Evolutionary conservation across 306 rosid species (phyloP), one percentile per base, ranked within the genome.

Genomic region (Fagus sylvatica): DNA sequence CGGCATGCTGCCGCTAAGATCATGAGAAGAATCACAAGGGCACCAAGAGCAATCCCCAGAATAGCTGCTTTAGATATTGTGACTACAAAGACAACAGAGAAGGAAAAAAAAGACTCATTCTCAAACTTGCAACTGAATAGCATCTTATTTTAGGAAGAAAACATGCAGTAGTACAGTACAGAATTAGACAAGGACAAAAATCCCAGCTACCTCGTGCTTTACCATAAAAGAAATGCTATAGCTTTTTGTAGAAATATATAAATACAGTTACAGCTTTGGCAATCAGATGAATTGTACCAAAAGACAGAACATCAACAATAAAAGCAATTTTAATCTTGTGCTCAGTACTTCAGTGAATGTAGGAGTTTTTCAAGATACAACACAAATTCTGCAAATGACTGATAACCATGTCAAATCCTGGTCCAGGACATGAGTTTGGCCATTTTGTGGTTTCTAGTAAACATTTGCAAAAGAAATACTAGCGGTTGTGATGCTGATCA

Each of bases 31-130:
- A 93, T 89, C 54, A 90, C 93, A 28, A 96, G 91, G 73, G 91
- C 96, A n/a, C 99, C 99, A 57, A 96, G 98, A 59, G 97, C 91
- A 66, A 96, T 96, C 67, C 99, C 99, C 7, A 96, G 87, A 76
- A 96, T 96, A 70, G 97, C 98, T 0, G 92, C 97, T 90, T 93
- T 96, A 11, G 99, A 89, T 77, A 96, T 74, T 19, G 88, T 84
- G 68, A 89, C 99, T 96, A 85, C 85, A 76, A 8, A 41, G 32
- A 56, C 61, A 79, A 71, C 11, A 16, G 33, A 7, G 28, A 1
- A n/a, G 0, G 36, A 83, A 3, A 3, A 16, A n/a, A 71, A 17
- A 54, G 41, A 57, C 46, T 61, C 30, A 40, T 56, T 49, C 43
- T 56, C 39, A 70, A 64, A 0, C 6, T 60, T 71, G 66, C 37